These are phyloP conservation scores for Wickerhamiella sorbophila DNA, from an alignment of 805 yeast species.

Conservation along the genomic window DNA sequence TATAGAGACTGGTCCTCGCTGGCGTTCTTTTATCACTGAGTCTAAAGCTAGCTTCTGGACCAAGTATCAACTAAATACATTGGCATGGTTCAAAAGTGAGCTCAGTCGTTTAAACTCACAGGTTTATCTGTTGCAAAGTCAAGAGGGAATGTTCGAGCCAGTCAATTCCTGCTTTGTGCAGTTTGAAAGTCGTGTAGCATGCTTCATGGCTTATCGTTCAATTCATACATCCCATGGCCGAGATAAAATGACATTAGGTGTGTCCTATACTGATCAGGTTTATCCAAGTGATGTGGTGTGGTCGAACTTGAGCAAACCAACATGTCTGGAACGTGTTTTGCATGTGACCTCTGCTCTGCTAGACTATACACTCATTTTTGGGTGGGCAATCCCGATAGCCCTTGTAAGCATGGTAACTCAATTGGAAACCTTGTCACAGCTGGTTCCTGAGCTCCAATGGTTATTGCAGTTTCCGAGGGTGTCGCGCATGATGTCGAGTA, in stretches of 20 bases:
- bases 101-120: constrained; percentile 50
- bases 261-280: constrained; percentile 27
- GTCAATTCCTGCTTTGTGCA: constrained; percentile 37
- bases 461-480: constrained; percentile 40
- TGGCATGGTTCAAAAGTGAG: constrained; percentile 49
- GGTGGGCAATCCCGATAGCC: constrained; percentile 78
- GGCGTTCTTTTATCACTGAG: constrained; percentile 35
- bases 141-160: constrained; percentile 26
- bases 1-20: constrained; percentile 3
- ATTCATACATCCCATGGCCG: constrained; percentile 7
- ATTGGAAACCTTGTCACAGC: constrained; percentile 44
- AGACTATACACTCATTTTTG: constrained; percentile 38
- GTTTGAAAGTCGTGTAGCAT: constrained; percentile 42
- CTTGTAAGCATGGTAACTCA: constrained; percentile 65
- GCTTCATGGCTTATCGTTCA: constrained; percentile 44
- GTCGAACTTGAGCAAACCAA: constrained; percentile 38
- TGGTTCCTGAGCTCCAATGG: constrained; percentile 49
- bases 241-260: constrained; percentile 3
- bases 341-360: constrained; percentile 32
- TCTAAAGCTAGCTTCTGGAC: constrained; percentile 29
- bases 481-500: constrained; percentile 41
- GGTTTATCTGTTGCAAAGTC: constrained; percentile 40
- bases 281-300: constrained; percentile 60
- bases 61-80: constrained; percentile 12
- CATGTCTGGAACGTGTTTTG: constrained; percentile 27